Percentiles rank a stretch among this genome's conserved stretches.
Evolutionary conservation across 768 basidiomycete genomes (phyloP).

Genomic region (Termitomyces bulborhizus): DNA sequence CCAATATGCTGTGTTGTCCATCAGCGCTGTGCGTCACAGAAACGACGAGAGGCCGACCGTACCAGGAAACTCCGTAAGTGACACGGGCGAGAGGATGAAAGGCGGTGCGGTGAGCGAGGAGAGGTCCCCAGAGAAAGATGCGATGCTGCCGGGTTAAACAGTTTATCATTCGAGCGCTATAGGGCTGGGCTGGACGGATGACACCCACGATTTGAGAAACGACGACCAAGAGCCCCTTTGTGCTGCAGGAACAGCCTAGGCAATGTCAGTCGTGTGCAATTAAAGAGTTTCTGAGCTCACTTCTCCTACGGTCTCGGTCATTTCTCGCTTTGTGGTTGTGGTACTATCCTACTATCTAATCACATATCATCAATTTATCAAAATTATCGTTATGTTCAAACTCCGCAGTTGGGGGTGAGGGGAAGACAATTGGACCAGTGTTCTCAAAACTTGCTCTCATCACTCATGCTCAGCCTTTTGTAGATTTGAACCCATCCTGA

Average conservation of each 20-base stretch:
- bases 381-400: conserved; percentile 3
- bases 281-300: conserved; percentile 7
- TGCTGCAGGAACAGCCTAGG: conserved; percentile 68
- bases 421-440: too few relatives aligned
- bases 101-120: conserved; percentile 81
- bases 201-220: conserved; percentile 82
- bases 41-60: conserved; percentile 13
- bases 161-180: too few relatives aligned
- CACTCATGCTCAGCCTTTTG: too few relatives aligned
- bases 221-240: conserved; percentile 87
- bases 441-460: too few relatives aligned
- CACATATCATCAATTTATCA: background rate
- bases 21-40: too few relatives aligned
- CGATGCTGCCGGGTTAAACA: conserved; percentile 43
- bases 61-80: conserved; percentile 91
- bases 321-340: background rate
- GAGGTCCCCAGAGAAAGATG: conserved; percentile 83
- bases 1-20: conserved; percentile 71
- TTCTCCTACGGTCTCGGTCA: conserved; percentile 23
- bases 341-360: background rate
- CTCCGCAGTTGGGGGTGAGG: background rate
- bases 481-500: too few relatives aligned
- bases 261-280: background rate
- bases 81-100: conserved; percentile 89
- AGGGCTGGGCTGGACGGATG: too few relatives aligned